These are phyloP conservation scores for Lentinula sp. DNA, from an alignment of 768 basidiomycete species.

Conservation along the genomic window DNA sequence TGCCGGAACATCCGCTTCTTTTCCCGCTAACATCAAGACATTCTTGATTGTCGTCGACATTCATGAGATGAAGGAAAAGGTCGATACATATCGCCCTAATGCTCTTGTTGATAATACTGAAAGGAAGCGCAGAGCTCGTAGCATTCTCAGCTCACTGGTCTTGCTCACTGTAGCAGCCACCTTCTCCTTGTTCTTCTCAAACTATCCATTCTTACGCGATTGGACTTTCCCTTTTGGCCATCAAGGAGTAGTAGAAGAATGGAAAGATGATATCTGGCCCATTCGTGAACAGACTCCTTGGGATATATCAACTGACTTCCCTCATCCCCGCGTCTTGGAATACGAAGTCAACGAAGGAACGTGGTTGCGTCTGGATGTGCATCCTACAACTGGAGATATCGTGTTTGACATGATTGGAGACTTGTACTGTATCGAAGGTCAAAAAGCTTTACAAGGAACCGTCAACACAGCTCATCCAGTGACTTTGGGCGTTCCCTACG, in stretches of 20 bases:
- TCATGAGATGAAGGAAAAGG: conserved; percentile 2
- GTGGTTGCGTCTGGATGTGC: conserved; percentile 70
- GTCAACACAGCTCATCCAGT: conserved; percentile 43
- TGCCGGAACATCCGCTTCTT: not conserved
- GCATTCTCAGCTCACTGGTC: not conserved
- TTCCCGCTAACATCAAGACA: not conserved
- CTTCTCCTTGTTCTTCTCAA: not conserved
- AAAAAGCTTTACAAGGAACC: conserved; percentile 14
- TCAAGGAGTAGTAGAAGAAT: not conserved
- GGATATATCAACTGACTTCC: conserved; percentile 56
- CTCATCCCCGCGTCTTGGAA: conserved; percentile 52
- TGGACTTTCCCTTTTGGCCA: not conserved
- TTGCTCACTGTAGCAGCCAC: not conserved
- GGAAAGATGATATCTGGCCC: conserved; percentile 6
- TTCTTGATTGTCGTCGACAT: too few species aligned
- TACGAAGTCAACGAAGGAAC: conserved; percentile 72
- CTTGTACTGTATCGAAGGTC: conserved; percentile 60
- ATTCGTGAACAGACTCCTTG: conserved; percentile 6
- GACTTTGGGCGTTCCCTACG: conserved; percentile 59
- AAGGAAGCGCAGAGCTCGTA: not conserved
- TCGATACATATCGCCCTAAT: not conserved
- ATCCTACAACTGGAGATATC: conserved; percentile 61
- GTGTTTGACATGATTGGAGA: conserved; percentile 75
- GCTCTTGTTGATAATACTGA: not conserved
- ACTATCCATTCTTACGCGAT: not conserved